Conservation (phyloP, 2,329 filamentous ascomycete species). For the Diaporthe citriasiana region DNA sequence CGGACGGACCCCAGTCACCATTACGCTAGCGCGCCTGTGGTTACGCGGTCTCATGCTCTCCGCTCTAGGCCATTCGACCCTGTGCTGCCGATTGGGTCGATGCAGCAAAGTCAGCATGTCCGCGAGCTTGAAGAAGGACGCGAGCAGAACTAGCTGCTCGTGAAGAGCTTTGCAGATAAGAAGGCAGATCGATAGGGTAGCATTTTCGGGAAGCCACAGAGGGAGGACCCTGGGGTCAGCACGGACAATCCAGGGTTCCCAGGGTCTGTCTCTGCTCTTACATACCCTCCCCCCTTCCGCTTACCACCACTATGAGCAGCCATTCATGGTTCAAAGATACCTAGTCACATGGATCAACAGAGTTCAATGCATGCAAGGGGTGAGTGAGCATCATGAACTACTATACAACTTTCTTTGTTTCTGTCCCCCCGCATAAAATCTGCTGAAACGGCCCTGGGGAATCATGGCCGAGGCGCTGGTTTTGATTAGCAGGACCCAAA, state of each 20-base stretch:
- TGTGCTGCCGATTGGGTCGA: conserved; percentile 11
- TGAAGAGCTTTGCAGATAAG: background rate
- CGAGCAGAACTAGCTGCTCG: background rate
- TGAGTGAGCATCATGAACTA: background rate
- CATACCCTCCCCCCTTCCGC: background rate
- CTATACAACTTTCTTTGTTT: background rate
- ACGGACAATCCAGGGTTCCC: background rate
- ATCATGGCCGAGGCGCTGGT: background rate
- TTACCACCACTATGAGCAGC: background rate
- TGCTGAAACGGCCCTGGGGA: background rate
- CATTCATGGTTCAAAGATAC: background rate
- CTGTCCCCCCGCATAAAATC: background rate
- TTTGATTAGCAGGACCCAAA: background rate
- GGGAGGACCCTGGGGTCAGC: background rate
- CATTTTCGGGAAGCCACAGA: conserved; percentile 2
- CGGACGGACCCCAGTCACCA: conserved; percentile 8
- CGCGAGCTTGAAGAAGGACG: conserved; percentile 3
- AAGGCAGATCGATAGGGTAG: background rate
- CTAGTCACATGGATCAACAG: background rate
- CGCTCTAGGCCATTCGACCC: conserved; percentile 7
- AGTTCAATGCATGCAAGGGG: conserved; percentile 1
- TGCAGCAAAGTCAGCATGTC: background rate
- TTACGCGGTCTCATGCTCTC: conserved; percentile 42
- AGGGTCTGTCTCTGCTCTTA: background rate
- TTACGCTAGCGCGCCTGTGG: conserved; percentile 2